Evolutionary conservation across 148 eudicot genomes (phyloP), one percentile per base, ranked within the genome.

Genomic region (Nyssa sinensis): DNA sequence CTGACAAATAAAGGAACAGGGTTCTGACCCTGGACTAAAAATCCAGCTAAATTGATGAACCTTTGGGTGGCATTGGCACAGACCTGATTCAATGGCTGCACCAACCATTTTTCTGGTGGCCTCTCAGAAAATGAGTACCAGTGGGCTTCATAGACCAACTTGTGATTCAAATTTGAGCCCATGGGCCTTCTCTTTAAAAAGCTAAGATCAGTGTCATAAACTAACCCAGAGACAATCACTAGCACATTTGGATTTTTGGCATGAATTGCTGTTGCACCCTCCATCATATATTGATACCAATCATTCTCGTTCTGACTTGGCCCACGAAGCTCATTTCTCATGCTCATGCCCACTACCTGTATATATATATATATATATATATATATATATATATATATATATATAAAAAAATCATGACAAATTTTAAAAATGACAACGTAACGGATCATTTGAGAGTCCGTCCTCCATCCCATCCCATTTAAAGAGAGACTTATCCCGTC

Each of bases 61-160:
- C 1, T 19, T 21, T 71, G 23, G 21, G 83, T 79, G 4, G 65
- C 65, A 1, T 37, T 58, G 2, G 64, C 78, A 66, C 88, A 83
- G 19, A 71, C 63, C 11, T 41, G 69, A 62, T 85, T 83, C 1
- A 73, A 67, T 70, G 73, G 35, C 71, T 44, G 7, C 31, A 7
- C 81, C 82, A 78, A 14, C 71, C 34, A 0, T 78, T 83, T 0
- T 59, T 24, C 0, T 78, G 67, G 28, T 65, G 57, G 17, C 71
- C 80, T n/a, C n/a, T n/a, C n/a, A n/a, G n/a, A n/a, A 60, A 85
- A 87, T 0, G 85, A 33, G 74, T 87, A 87, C 82, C 86, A 77
- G 27, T 87, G 91, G 13, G 81, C 73, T 78, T 87, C 91, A 5
- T 41, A 87, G 0, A 83, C 87, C 58, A 87, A 32, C 49, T 87